Evolutionary conservation across 345 rosid genomes (phyloP).

Genomic region (Psidium friedrichsthalianum): DNA sequence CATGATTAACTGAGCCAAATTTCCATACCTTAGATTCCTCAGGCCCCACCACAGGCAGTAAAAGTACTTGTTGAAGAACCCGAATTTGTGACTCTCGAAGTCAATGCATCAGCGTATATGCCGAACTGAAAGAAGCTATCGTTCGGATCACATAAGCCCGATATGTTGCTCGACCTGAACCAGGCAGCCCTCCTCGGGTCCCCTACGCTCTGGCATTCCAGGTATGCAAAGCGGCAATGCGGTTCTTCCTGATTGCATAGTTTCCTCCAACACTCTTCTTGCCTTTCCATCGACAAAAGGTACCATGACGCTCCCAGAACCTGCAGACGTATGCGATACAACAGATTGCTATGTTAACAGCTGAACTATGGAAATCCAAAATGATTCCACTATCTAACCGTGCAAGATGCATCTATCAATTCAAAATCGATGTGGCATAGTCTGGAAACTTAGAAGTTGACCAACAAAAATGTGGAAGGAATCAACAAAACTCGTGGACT

Average conservation of each 20-base stretch:
- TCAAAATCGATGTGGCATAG: not conserved
- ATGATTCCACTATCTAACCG: not conserved
- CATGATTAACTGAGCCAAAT: not conserved
- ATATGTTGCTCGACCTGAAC: slow-evolving; percentile 20
- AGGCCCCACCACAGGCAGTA: slow-evolving; percentile 48
- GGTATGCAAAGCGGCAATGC: slow-evolving; percentile 11
- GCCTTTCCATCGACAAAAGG: slow-evolving; percentile 32
- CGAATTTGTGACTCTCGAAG: slow-evolving; percentile 13
- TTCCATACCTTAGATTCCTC: slow-evolving; percentile 29
- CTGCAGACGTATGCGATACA: slow-evolving; percentile 1
- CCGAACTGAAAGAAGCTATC: slow-evolving; percentile 18
- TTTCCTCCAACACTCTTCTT: slow-evolving; percentile 37
- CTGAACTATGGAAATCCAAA: not conserved
- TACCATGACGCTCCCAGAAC: slow-evolving; percentile 42
- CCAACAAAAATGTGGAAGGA: not conserved
- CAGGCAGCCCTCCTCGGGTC: slow-evolving; percentile 14
- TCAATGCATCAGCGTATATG: slow-evolving; percentile 27
- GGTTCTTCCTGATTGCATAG: slow-evolving; percentile 9
- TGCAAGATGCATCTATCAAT: not conserved
- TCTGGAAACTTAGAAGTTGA: not conserved
- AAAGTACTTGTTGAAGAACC: slow-evolving; percentile 27
- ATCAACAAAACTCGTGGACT: not conserved
- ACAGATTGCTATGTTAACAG: not conserved
- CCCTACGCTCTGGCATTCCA: slow-evolving; percentile 17
- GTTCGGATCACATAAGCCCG: slow-evolving; percentile 16